phyloP scores from a whole-genome alignment of 2,329 filamentous ascomycete species.

The Mariannaea elegans region DNA sequence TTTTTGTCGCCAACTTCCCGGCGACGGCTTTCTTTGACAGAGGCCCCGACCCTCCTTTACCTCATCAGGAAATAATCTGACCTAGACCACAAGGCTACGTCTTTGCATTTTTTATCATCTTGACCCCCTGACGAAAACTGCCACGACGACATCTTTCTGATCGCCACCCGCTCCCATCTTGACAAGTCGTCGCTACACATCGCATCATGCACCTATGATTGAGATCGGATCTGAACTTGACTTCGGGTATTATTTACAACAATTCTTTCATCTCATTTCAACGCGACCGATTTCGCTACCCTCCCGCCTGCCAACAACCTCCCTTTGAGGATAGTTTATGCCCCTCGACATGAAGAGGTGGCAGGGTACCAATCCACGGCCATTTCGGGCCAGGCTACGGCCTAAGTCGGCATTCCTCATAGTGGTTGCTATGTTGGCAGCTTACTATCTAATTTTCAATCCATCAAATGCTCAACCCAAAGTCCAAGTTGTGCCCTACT shows the following conservation, averaged over 20 bases:
- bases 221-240: constrained; percentile 8
- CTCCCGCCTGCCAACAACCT: constrained; percentile 7
- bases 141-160: constrained; percentile 19
- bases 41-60: constrained; percentile 46
- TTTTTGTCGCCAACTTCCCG: constrained; percentile 14
- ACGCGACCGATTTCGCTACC: constrained; percentile 11
- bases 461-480: constrained; percentile 39
- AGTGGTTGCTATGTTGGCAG: constrained; percentile 49
- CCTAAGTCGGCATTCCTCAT: constrained; percentile 54
- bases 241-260: constrained; percentile 14
- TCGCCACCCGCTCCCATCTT: constrained; percentile 11
- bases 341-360: constrained; percentile 45
- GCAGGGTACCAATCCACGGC: constrained; percentile 41
- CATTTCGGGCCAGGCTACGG: constrained; percentile 47
- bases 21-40: constrained; percentile 48
- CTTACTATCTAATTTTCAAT: constrained; percentile 56
- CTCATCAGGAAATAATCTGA: constrained; percentile 7
- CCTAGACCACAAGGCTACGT: constrained; percentile 15
- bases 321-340: constrained; percentile 6
- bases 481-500: constrained; percentile 46
- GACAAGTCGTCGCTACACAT: constrained; percentile 10
- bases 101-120: constrained; percentile 25
- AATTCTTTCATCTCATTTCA: constrained; percentile 5
- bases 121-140: constrained; percentile 20
- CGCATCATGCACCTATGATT: constrained; percentile 35